Base-by-base conservation (phyloP, 345 rosid species). In the Eucalyptus erythrocorys region DNA sequence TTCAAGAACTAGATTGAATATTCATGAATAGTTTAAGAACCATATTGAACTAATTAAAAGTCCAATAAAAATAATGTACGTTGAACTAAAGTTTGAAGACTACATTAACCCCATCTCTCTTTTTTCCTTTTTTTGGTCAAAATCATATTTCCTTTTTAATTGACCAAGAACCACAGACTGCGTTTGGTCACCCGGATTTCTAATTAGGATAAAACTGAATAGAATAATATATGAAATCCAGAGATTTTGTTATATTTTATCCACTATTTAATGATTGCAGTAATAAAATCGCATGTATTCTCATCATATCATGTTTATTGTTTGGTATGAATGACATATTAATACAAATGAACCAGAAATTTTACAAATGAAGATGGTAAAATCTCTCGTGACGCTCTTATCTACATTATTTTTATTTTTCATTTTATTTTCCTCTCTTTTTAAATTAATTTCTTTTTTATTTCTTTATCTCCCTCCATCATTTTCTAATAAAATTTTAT, bases 151-250 rank as follows among this genome's bases (percentile, higher is more conserved):
- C 57, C 24, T 17, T 51, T 51, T 51, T 51, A 51, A 51, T 17
- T 17, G 21, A 61, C 68, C 1, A 12, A 61, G 34, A 27, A 61
- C 34, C 6, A 55, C 0, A 19, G 0, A 7, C 2, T 19, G 0
- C 0, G 1, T 51, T 51, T 51, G 55, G 0, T 51, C 4, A 0
- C 19, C 1, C 24, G 2, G 2, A 51, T 51, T 51, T 51, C 24
- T 51, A 51, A 51, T 51, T 3, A 51, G 0, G 2, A 51, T 51
- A 51, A 0, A 50, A 19, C 4, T 1, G 0, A 1, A 19, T 51
- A 51, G 0, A 0, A 51, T 51, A 0, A 0, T 0, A 19, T 51
- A 51, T 51, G 5, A 51, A 51, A 51, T 51, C 0, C 10, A 3
- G 0, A 1, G 0, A 51, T 51, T 51, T 51, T 51, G 4, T 0